Evolutionary conservation across 2,329 filamentous ascomycete genomes (phyloP).

Genomic region (Botrytis medusae): DNA sequence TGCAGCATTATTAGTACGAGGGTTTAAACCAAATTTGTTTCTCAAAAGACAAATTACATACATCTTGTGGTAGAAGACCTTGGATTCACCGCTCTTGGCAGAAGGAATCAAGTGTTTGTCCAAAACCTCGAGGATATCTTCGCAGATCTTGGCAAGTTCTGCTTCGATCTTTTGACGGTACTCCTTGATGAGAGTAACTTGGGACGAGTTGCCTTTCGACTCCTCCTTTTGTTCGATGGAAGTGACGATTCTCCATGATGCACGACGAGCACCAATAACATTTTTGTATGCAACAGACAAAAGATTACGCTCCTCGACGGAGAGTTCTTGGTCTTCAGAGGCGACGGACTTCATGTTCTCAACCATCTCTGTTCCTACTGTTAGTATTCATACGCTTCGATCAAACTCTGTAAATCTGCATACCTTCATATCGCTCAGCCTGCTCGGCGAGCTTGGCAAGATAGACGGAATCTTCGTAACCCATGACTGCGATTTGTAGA

Average conservation of each 20-base stretch:
- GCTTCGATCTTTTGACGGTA: conserved; percentile 98
- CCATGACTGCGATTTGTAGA: conserved; percentile 67
- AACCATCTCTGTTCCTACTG: conserved; percentile 78
- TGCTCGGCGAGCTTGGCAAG: conserved; percentile 99
- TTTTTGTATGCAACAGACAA: conserved; percentile 99
- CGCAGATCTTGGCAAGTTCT: conserved; percentile 96
- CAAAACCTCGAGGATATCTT: conserved; percentile 93
- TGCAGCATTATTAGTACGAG: conserved; percentile 43
- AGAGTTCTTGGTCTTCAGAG: conserved; percentile 77
- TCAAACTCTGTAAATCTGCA: conserved; percentile 41
- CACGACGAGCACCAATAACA: conserved; percentile 93
- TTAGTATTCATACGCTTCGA: conserved; percentile 27
- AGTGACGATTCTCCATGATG: conserved; percentile 97
- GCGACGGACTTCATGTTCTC: conserved; percentile 99
- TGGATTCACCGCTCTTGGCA: conserved; percentile 93
- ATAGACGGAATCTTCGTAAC: conserved; percentile 99
- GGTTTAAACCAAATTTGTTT: background rate
- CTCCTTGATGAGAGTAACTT: conserved; percentile 91
- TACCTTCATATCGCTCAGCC: conserved; percentile 99
- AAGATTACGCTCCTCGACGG: conserved; percentile 95
- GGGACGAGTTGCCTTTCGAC: conserved; percentile 92
- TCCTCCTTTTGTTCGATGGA: conserved; percentile 99
- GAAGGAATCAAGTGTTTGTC: conserved; percentile 93
- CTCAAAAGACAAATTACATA: conserved; percentile 46
- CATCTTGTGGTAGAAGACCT: conserved; percentile 99